phyloP scores from a whole-genome alignment of 257 asterid species.

The Rubia yunnanensis region DNA sequence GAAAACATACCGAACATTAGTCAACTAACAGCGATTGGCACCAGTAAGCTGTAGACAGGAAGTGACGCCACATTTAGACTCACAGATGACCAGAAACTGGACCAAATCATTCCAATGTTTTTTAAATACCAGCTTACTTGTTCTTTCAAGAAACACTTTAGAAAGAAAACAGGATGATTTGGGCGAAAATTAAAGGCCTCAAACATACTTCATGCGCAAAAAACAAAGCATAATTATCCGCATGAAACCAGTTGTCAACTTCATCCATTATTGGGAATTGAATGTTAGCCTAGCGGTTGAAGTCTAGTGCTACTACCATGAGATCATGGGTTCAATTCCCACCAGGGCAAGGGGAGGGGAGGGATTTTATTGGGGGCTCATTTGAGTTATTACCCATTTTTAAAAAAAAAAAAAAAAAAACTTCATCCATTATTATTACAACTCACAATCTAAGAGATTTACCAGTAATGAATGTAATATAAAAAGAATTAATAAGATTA shows the following conservation, averaged over 20 bases:
- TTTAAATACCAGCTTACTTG: background rate
- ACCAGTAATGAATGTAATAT: background rate
- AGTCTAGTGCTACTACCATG: no score
- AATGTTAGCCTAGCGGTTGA: no score
- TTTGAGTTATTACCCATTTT: no score
- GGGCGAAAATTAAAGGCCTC: background rate
- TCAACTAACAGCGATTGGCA: background rate
- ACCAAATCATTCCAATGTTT: background rate
- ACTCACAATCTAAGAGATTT: background rate
- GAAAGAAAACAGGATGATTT: background rate
- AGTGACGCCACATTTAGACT: background rate
- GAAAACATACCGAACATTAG: background rate
- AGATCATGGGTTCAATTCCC: no score
- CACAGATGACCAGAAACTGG: background rate
- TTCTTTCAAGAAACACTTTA: background rate
- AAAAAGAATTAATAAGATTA: constrained; percentile 2
- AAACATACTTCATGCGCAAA: background rate
- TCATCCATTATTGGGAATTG: no score
- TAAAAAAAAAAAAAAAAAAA: no score
- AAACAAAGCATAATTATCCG: background rate
- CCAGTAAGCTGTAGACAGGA: background rate
- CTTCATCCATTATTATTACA: background rate
- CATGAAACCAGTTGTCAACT: background rate
- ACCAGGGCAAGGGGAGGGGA: no score
- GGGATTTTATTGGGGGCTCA: no score